These are phyloP conservation scores for Sherardia arvensis DNA, from an alignment of 257 asterid genomes.

Conservation along the genomic window DNA sequence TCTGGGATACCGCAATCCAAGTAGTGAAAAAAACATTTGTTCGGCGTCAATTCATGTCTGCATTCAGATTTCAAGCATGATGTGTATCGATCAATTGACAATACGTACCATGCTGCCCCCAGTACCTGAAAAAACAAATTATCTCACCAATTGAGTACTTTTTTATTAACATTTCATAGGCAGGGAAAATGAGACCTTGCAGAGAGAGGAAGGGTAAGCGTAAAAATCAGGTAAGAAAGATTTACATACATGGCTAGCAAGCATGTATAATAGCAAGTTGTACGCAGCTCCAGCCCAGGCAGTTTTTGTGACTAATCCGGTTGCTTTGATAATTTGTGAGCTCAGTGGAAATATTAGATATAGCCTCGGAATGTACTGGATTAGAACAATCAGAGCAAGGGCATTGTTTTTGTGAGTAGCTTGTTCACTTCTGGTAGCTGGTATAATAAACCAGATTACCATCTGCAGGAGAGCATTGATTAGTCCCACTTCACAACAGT, in stretches of 20 bases:
- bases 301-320: slow-evolving; percentile 96
- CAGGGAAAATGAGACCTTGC: neutral
- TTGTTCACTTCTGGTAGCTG: slow-evolving; percentile 55
- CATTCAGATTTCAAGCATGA: slow-evolving; percentile 87
- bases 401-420: slow-evolving; percentile 78
- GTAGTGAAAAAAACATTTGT: slow-evolving; percentile 46
- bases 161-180: neutral
- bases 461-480: slow-evolving; percentile 39
- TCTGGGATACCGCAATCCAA: slow-evolving; percentile 43
- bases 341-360: slow-evolving; percentile 93
- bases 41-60: slow-evolving; percentile 44
- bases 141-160: neutral
- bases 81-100: slow-evolving; percentile 77
- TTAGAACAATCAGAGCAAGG: slow-evolving; percentile 81
- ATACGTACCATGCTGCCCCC: slow-evolving; percentile 94
- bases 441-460: slow-evolving; percentile 87
- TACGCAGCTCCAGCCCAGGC: slow-evolving; percentile 99
- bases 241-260: slow-evolving; percentile 90
- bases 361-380: slow-evolving; percentile 86
- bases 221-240: slow-evolving; percentile 11
- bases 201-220: neutral
- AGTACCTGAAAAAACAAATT: slow-evolving; percentile 40
- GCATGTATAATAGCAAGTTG: slow-evolving; percentile 82
- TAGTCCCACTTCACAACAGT: neutral
- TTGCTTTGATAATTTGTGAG: slow-evolving; percentile 87